phyloP scores from a whole-genome alignment of 2,329 filamentous ascomycete species.

The Aspergillus novofumigatus region DNA sequence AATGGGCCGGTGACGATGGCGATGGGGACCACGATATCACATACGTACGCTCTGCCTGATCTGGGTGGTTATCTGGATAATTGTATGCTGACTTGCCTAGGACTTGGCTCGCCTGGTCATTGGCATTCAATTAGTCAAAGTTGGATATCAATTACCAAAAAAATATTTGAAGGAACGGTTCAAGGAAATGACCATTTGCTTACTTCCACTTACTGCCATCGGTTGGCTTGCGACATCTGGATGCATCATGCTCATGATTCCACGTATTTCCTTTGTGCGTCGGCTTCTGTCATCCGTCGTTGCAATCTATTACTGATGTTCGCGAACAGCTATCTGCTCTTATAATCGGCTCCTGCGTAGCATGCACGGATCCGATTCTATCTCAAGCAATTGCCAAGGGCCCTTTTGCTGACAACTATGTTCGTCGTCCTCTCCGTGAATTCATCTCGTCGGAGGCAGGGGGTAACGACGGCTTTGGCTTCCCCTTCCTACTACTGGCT shows the following conservation, averaged over 20 bases:
- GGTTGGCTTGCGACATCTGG: slow-evolving; percentile 59
- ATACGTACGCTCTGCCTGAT: slow-evolving; percentile 28
- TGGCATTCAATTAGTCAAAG: slow-evolving; percentile 60
- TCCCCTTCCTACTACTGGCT: slow-evolving; percentile 58
- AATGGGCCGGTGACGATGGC: slow-evolving; percentile 33
- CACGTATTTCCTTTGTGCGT: slow-evolving; percentile 47
- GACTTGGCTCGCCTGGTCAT: slow-evolving; percentile 58
- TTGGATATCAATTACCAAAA: slow-evolving; percentile 58
- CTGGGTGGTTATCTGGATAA: background rate
- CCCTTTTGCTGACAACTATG: slow-evolving; percentile 59
- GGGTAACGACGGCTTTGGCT: slow-evolving; percentile 60
- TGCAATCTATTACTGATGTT: background rate
- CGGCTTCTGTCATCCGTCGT: background rate
- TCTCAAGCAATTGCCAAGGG: slow-evolving; percentile 61
- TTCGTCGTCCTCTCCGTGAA: slow-evolving; percentile 54
- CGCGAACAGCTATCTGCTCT: slow-evolving; percentile 46
- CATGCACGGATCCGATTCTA: slow-evolving; percentile 59
- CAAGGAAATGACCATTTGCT: slow-evolving; percentile 52
- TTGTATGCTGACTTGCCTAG: slow-evolving; percentile 17
- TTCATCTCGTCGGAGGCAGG: slow-evolving; percentile 61
- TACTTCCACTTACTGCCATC: slow-evolving; percentile 58
- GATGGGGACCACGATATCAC: slow-evolving; percentile 38
- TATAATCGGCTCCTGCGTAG: slow-evolving; percentile 58
- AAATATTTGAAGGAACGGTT: slow-evolving; percentile 50
- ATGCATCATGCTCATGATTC: slow-evolving; percentile 54